These are phyloP conservation scores for Backusella tuberculispora DNA, from an alignment of 192 early-diverging fungal genomes.

Conservation along the genomic window DNA sequence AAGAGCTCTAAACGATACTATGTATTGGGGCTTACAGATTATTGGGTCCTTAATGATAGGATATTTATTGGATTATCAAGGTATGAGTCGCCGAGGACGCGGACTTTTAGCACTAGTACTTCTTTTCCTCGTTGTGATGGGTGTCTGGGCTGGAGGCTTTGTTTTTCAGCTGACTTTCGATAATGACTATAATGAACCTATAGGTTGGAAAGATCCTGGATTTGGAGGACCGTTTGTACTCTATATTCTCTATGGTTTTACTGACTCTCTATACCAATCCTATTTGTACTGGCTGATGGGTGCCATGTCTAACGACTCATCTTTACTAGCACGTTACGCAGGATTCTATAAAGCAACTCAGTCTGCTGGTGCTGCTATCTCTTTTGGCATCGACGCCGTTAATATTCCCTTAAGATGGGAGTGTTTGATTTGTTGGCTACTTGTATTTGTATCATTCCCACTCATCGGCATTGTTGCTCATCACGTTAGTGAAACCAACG, in stretches of 20 bases:
- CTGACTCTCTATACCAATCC: constrained; percentile 81
- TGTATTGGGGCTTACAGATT: constrained; percentile 66
- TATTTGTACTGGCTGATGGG: constrained; percentile 51
- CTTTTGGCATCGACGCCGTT: constrained; percentile 71
- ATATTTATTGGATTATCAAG: constrained; percentile 33
- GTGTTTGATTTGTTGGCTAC: constrained; percentile 56
- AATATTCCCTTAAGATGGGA: constrained; percentile 36
- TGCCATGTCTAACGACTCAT: constrained; percentile 52
- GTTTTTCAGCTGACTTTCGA: constrained; percentile 40
- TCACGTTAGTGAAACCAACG: constrained; percentile 52
- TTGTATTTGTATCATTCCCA: constrained; percentile 52
- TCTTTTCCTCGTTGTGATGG: constrained; percentile 27
- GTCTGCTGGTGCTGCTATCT: constrained; percentile 75
- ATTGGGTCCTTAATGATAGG: constrained; percentile 34
- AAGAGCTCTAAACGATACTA: constrained; percentile 68
- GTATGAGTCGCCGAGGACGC: constrained; percentile 30
- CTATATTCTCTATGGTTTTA: constrained; percentile 78
- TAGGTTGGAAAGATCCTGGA: constrained; percentile 49
- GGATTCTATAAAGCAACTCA: constrained; percentile 92
- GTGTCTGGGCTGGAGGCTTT: constrained; percentile 37
- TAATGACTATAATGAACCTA: constrained; percentile 44
- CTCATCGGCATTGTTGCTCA: constrained; percentile 54
- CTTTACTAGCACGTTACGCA: constrained; percentile 68
- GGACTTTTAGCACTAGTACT: constrained; percentile 29
- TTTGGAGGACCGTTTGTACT: constrained; percentile 52